Evolutionary conservation across 1,284 basidiomycete species (phyloP), one percentile per base, ranked within the genome.

Genomic region (Tilletia horrida): DNA sequence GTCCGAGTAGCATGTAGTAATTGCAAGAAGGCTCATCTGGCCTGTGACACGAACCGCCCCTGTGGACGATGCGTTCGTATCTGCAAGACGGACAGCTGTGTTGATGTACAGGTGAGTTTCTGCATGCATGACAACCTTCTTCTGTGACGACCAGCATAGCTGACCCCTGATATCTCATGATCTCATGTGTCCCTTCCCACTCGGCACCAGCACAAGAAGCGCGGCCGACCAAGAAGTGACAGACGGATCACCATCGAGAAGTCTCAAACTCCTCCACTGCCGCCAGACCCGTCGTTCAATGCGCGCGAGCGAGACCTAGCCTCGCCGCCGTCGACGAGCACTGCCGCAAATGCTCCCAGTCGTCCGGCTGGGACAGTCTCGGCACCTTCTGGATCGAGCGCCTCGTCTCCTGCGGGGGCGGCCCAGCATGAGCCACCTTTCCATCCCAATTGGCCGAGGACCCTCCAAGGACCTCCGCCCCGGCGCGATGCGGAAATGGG

Each of bases 21-120:
- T 55, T 77, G 76, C 66, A 77, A 77, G 57, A 66, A 71, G 4
- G 76, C 76, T 21, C 76, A 77, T 57, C 69, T 77, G 18, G 76
- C 76, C 0, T 77, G 76, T 63, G 76, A 77, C 57, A 73, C 73
- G 1, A 69, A 71, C 43, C 63, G 76, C 27, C 76, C 76, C 0
- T 77, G 76, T 52, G 69, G 75, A 35, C 69, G 76, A 25, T 77
- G 76, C 64, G 62, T 76, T 61, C 75, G 76, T 62, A 66, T 77
- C 6, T 71, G 73, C 65, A 77, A 77, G 62, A 73, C 73, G 61
- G 74, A 75, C 44, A 76, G 73, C 14, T 77, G 76, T 65, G 70
- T 77, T 63, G 76, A 77, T 52, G 76, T 77, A 2, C 31, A n/a
- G 57, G 57, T 61, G 57, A 42, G 57, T 61, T 2, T 9, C 16